Evolutionary conservation across 2,329 filamentous ascomycete species (phyloP).

Genomic region (Aspergillus quadrilineatus): DNA sequence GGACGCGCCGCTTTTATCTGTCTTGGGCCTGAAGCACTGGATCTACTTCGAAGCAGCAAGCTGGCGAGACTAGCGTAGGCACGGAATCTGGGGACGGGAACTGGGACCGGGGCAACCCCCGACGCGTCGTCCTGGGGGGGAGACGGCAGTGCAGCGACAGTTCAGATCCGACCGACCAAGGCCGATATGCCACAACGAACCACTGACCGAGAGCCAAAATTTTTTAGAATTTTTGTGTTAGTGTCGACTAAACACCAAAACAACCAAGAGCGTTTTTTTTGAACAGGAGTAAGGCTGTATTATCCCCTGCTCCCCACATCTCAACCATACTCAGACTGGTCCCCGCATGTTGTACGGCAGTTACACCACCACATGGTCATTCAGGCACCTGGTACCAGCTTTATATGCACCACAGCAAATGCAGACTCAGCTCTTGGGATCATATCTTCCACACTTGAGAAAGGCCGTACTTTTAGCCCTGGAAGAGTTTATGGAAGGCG

Average conservation of each 20-base stretch:
- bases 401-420: too few relatives aligned
- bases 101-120: conserved; percentile 25
- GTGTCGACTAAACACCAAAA: too few relatives aligned
- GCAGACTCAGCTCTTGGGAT: too few relatives aligned
- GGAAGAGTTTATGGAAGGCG: background rate
- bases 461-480: background rate
- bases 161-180: background rate
- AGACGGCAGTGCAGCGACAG: conserved; percentile 7
- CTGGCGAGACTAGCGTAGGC: conserved; percentile 1
- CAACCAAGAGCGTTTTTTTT: too few relatives aligned
- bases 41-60: background rate
- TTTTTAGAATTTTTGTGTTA: too few relatives aligned
- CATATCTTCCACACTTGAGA: background rate
- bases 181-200: too few relatives aligned
- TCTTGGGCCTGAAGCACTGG: background rate
- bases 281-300: too few relatives aligned
- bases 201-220: background rate
- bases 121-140: background rate
- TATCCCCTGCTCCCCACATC: too few relatives aligned
- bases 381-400: too few relatives aligned
- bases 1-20: background rate
- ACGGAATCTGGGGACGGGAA: conserved; percentile 27
- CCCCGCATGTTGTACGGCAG: too few relatives aligned
- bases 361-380: too few relatives aligned
- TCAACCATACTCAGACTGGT: too few relatives aligned